Percentiles rank a stretch among this genome's conserved stretches.
These are phyloP conservation scores for Helminthosporium solani DNA, from an alignment of 2,329 filamentous ascomycete species.

Conservation along the genomic window DNA sequence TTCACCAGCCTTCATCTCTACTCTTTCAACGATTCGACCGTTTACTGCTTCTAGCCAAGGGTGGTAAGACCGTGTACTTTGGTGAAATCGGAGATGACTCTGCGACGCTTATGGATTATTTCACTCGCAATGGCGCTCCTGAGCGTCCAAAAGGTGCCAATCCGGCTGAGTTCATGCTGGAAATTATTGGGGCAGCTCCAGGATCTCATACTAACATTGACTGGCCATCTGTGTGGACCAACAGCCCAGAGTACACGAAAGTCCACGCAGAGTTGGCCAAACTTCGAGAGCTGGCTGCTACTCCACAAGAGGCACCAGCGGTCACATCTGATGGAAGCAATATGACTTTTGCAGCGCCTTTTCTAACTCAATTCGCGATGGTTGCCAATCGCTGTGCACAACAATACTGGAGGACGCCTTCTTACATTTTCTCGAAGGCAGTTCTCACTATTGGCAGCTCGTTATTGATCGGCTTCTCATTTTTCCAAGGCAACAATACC, in stretches of 20 bases:
- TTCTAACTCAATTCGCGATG: too few species aligned
- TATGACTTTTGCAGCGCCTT: too few species aligned
- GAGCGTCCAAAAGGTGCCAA: slow-evolving; percentile 68
- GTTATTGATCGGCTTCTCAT: slow-evolving; percentile 81
- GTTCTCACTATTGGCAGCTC: slow-evolving; percentile 64
- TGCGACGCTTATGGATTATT: slow-evolving; percentile 68
- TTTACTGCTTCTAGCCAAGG: slow-evolving; percentile 73
- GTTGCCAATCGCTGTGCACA: too few species aligned
- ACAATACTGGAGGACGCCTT: slow-evolving; percentile 88
- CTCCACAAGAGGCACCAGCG: too few species aligned
- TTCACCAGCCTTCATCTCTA: slow-evolving; percentile 92
- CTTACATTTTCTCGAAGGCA: slow-evolving; percentile 84
- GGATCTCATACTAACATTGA: slow-evolving; percentile 52
- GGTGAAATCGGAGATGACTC: slow-evolving; percentile 75
- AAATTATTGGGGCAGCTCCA: slow-evolving; percentile 56
- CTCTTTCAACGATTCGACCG: slow-evolving; percentile 89
- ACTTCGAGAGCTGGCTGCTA: too few species aligned
- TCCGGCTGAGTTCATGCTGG: slow-evolving; percentile 78
- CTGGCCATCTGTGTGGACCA: slow-evolving; percentile 53
- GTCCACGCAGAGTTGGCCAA: too few species aligned
- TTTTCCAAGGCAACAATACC: slow-evolving; percentile 69
- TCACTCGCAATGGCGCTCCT: slow-evolving; percentile 68
- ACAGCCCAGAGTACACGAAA: slow-evolving; percentile 52
- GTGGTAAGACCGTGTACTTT: slow-evolving; percentile 79
- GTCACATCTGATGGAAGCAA: too few species aligned